These are phyloP conservation scores for Jatropha curcas DNA, from an alignment of 345 rosid genomes.

Conservation along the genomic window DNA sequence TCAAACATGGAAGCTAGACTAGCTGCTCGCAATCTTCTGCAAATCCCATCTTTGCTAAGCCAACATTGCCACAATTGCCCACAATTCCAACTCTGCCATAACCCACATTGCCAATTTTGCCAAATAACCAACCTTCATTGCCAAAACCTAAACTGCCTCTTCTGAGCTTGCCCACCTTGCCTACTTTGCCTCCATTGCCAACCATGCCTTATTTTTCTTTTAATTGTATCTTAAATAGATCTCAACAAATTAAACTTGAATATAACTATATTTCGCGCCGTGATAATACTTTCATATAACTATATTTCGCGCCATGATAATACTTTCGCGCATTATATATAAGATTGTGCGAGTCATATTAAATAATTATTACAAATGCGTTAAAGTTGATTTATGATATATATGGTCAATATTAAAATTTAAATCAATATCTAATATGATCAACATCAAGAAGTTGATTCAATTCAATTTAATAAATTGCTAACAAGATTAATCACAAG, in stretches of 20 bases:
- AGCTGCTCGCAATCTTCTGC: conserved; percentile 34
- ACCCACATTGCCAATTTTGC: conserved; percentile 12
- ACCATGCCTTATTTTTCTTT: conserved; percentile 29
- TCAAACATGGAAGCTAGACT: conserved; percentile 13
- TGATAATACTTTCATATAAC: too few relatives aligned
- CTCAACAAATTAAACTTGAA: too few relatives aligned
- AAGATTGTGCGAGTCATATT: background rate
- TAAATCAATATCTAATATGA: too few relatives aligned
- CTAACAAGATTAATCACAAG: too few relatives aligned
- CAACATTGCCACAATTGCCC: conserved; percentile 23
- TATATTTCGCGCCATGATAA: too few relatives aligned
- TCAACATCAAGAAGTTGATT: too few relatives aligned
- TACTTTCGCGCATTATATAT: too few relatives aligned
- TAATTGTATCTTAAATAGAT: too few relatives aligned
- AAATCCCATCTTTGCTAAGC: conserved; percentile 15
- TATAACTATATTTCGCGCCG: too few relatives aligned
- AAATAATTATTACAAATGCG: background rate
- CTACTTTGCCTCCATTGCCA: conserved; percentile 25
- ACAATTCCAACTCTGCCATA: conserved; percentile 22
- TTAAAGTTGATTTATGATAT: background rate
- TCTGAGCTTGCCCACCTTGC: conserved; percentile 14
- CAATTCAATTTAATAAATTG: too few relatives aligned
- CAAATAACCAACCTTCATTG: background rate
- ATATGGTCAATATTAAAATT: background rate
- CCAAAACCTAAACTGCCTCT: conserved; percentile 9